phyloP scores from a whole-genome alignment of 805 yeast species.

The Myxozyma vanderwaltii region DNA sequence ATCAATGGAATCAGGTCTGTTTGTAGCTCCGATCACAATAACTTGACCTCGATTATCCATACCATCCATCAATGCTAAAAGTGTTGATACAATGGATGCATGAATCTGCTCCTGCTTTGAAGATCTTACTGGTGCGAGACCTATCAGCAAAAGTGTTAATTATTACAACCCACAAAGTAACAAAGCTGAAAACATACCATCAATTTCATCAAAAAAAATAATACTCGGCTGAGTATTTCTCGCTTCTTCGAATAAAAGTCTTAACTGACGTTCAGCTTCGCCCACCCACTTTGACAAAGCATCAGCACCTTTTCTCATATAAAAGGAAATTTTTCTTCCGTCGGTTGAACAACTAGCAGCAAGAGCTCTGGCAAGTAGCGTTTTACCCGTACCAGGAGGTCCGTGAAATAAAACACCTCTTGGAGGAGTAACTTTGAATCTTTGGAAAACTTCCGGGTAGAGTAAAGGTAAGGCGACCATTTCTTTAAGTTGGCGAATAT shows the following conservation, averaged over 20 bases:
- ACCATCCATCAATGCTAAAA: conserved; percentile 96
- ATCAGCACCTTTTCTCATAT: conserved; percentile 98
- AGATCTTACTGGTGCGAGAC: conserved; percentile 91
- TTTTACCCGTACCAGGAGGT: conserved; percentile 99
- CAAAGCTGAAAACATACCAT: conserved; percentile 54
- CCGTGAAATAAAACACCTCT: conserved; percentile 97
- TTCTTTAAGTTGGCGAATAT: conserved; percentile 89
- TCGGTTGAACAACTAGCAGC: conserved; percentile 93
- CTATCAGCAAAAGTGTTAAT: not conserved
- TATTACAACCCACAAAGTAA: not conserved
- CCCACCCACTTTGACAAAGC: conserved; percentile 98
- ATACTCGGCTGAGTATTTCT: conserved; percentile 93
- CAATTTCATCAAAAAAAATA: conserved; percentile 96
- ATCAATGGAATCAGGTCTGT: conserved; percentile 97
- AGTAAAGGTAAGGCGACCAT: conserved; percentile 93
- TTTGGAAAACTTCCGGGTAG: conserved; percentile 90
- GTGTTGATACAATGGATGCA: conserved; percentile 93
- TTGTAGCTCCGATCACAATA: conserved; percentile 96
- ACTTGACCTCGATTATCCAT: conserved; percentile 99
- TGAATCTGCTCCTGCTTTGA: conserved; percentile 98
- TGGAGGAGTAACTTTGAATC: conserved; percentile 91
- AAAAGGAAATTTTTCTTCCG: conserved; percentile 84
- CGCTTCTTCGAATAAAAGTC: conserved; percentile 93
- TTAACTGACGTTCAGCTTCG: conserved; percentile 93
- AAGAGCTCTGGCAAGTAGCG: conserved; percentile 94